These are phyloP conservation scores for Paramecium primaurelia DNA, from an alignment of 73 alveolate species.

Conservation along the genomic window DNA sequence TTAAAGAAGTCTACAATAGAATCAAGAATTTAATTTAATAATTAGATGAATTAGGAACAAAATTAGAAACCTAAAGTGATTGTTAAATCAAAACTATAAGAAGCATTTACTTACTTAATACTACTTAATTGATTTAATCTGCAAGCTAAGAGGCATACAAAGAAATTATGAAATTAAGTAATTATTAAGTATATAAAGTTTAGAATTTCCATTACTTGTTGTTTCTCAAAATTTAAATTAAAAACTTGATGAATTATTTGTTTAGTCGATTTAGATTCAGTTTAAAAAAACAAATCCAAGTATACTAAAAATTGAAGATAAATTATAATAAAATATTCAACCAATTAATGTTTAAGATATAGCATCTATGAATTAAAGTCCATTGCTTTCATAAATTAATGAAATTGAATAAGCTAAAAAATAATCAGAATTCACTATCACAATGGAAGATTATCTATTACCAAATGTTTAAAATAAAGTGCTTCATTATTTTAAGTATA, in stretches of 20 bases:
- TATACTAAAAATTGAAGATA: background rate
- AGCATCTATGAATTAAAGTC: background rate
- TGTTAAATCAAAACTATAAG: background rate
- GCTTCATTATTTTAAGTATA: conserved; percentile 1
- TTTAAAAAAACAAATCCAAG: background rate
- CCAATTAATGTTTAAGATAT: background rate
- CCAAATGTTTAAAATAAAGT: background rate
- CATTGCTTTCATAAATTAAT: background rate
- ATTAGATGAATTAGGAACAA: background rate
- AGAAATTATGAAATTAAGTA: conserved; percentile 19
- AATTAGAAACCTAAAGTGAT: background rate
- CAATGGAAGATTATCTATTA: background rate
- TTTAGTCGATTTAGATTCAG: background rate
- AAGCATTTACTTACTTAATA: background rate
- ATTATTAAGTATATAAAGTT: background rate
- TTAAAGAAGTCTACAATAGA: background rate
- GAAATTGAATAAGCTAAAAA: background rate
- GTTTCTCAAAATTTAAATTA: background rate
- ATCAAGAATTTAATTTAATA: background rate
- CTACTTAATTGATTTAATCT: background rate
- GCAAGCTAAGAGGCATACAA: background rate
- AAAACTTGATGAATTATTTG: background rate
- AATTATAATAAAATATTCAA: background rate
- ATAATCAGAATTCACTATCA: background rate
- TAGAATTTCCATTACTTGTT: conserved; percentile 9